Base-by-base conservation (phyloP, 768 basidiomycete genomes). In the Tylopilus balloui region DNA sequence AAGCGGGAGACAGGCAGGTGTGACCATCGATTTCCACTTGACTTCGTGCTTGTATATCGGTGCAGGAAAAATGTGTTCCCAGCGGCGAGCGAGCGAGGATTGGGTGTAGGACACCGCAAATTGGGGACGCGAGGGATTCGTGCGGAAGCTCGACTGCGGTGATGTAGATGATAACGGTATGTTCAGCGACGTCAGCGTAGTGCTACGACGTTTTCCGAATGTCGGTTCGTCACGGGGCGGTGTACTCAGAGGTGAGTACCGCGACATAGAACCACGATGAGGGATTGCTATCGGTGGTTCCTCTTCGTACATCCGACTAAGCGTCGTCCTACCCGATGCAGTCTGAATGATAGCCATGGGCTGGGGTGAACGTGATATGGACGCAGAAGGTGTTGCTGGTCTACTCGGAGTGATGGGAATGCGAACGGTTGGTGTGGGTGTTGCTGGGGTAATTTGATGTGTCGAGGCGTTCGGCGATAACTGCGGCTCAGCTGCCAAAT, bases 1-100 rank as follows among this genome's bases (percentile, higher is more conserved):
- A 43, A 98, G 76, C 6, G 95, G 95, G 2, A 97, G 77, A 59
- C 90, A 94, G 11, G 83, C 79, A 0, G 94, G 93, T 0, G 88
- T 86, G 43, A 84, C 77, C 63, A 93, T 83, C 10, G 84, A 84
- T 55, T 80, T 82, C 95, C 95, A 98, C 64, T 97, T 96, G 66
- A 93, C 78, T 38, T 94, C 85, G 52, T 92, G 83, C 64, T 91
- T 87, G 62, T 80, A 85, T 21, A 78, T 65, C 7, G 83, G 79
- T 15, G 77, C 76, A 0, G 92, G 84, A 60, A 88, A 85, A 51
- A 86, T 78, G 62, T 95, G 91, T 55, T 94, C 84, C 93, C 94
- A 97, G 17, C 93, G 73, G 36, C 88, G 75, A 2, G 92, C 90
- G n/a, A 92, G 79, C 11, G 82, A 83, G 2, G 80, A 76, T 53